Percentiles rank a stretch among this genome's conserved stretches.
phyloP scores from a whole-genome alignment of 2,329 filamentous ascomycete species.

The Amauroascus niger region DNA sequence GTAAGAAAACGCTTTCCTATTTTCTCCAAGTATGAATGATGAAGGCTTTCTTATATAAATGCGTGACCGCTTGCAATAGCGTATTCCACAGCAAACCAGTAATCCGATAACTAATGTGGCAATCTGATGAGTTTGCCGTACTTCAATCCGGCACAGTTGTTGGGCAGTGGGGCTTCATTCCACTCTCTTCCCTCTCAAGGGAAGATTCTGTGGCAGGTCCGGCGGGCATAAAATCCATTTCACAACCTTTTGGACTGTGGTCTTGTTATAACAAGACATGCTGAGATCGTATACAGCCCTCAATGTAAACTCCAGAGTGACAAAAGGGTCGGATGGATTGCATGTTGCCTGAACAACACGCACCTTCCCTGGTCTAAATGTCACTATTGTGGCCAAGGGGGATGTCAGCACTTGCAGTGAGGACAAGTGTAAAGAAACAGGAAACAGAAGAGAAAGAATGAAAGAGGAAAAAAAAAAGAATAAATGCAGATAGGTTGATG shows the following conservation, averaged over 20 bases:
- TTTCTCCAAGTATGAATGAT: too few species aligned
- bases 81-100: too few species aligned
- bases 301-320: slow-evolving; percentile 12
- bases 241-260: slow-evolving; percentile 10
- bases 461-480: background rate
- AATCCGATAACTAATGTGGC: too few species aligned
- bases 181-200: slow-evolving; percentile 10
- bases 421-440: background rate
- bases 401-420: background rate
- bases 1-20: too few species aligned
- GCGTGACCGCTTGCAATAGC: too few species aligned
- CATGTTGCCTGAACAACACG: slow-evolving; percentile 13
- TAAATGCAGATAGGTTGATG: too few species aligned
- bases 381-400: slow-evolving; percentile 14
- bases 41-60: too few species aligned
- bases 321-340: slow-evolving; percentile 10
- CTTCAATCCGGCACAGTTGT: too few species aligned
- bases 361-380: slow-evolving; percentile 7
- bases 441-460: background rate
- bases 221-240: slow-evolving; percentile 17
- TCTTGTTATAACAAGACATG: slow-evolving; percentile 11
- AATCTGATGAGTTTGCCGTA: too few species aligned
- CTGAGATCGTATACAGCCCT: slow-evolving; percentile 13
- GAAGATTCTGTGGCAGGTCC: slow-evolving; percentile 9
- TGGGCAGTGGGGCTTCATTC: too few species aligned